Base-by-base conservation (phyloP, 78 protist genomes). In the Emiliania huxleyi region DNA sequence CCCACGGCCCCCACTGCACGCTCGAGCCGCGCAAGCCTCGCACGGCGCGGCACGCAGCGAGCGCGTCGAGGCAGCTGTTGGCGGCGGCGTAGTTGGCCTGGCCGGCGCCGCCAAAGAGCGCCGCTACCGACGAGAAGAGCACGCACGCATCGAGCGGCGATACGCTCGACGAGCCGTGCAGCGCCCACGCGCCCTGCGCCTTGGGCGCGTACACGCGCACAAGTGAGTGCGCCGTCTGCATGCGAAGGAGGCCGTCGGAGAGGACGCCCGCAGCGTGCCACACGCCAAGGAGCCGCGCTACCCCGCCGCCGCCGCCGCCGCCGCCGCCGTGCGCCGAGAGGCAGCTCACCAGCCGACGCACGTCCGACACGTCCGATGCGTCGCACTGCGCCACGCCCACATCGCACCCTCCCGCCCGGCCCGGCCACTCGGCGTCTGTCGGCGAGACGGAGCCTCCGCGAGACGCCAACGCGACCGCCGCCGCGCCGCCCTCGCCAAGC, bases 221-320 rank as follows among this genome's bases (percentile, higher is more conserved):
- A 0, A 77, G 0, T 40, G 19, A 5, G 29, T 18, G 4, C 33
- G 43, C 21, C 5, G 19, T 26, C 42, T 49, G 93, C 35, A 0
- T 43, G 69, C 21, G 2, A 35, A 91, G 87, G 88, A 44, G 8
- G 42, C 73, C 85, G 42, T 91, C 93, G 11, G 84, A 45, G 19
- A 91, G 93, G 88, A 91, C 81, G 23, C 93, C 93, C 4, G 87
- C 93, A 35, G 75, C 35, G 42, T 91, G 93, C 56, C 42, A 19
- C 12, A 90, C 62, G 44, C 85, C 92, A 0, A 23, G 38, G 25
- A 90, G 35, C 15, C 33, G 48, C 6, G 48, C 15, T n/a, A n/a
- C n/a, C n/a, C n/a, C n/a, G n/a, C n/a, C n/a, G n/a, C n/a, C n/a
- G n/a, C 77, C n/a, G 11, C 42, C n/a, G n/a, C n/a, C n/a, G n/a